phyloP scores from a whole-genome alignment of 179 eudicot genomes.

The Heliamphora pulchella region DNA sequence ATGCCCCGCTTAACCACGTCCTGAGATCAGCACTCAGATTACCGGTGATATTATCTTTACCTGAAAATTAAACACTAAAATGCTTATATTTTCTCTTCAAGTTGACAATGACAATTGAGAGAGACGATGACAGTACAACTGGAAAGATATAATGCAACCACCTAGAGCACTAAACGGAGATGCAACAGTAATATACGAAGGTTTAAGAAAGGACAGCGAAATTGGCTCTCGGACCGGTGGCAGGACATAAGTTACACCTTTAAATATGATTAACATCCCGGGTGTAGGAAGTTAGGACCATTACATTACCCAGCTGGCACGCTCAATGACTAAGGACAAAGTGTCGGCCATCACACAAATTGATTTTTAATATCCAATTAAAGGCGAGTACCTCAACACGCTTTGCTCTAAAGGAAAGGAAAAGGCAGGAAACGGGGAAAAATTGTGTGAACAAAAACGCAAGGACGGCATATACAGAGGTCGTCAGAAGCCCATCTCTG shows the following conservation, averaged over 20 bases:
- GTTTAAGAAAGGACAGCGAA: too few species aligned
- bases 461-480: neutral
- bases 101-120: neutral
- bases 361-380: neutral
- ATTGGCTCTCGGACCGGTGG: too few species aligned
- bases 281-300: too few species aligned
- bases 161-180: too few species aligned
- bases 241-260: too few species aligned
- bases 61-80: conserved; percentile 22
- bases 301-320: too few species aligned
- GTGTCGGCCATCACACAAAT: too few species aligned
- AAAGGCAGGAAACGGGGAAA: neutral
- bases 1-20: conserved; percentile 75
- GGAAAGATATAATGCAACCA: neutral
- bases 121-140: too few species aligned
- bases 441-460: neutral
- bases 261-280: too few species aligned
- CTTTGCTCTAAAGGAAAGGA: neutral
- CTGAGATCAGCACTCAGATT: conserved; percentile 54
- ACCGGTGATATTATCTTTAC: conserved; percentile 56
- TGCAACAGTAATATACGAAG: too few species aligned
- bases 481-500: too few species aligned
- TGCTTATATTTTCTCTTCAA: neutral
- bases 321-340: neutral
- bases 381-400: neutral